These are phyloP conservation scores for Calvatia gigantea DNA, from an alignment of 768 basidiomycete genomes.

Conservation along the genomic window DNA sequence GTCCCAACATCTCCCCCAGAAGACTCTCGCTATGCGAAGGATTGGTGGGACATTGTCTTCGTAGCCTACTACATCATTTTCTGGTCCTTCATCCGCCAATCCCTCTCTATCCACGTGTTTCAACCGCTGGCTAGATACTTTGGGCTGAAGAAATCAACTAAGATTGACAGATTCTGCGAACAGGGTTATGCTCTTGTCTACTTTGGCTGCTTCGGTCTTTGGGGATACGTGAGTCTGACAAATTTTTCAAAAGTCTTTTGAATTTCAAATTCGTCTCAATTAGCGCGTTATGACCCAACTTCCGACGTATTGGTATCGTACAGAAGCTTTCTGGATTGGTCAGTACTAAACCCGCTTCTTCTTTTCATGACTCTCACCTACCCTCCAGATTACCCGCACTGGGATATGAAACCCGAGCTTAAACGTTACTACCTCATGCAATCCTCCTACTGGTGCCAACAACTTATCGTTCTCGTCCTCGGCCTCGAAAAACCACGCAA, in stretches of 20 bases:
- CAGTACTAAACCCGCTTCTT: conserved; percentile 13
- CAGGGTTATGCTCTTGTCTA: conserved; percentile 88
- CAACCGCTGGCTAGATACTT: conserved; percentile 65
- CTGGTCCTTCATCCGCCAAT: conserved; percentile 85
- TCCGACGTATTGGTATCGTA: conserved; percentile 85
- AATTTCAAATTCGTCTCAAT: conserved; percentile 7
- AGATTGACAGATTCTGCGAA: conserved; percentile 85
- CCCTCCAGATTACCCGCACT: conserved; percentile 75
- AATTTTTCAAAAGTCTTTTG: not conserved
- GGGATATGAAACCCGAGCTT: conserved; percentile 79
- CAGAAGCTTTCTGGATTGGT: conserved; percentile 85
- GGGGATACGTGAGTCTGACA: conserved; percentile 69
- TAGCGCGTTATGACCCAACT: conserved; percentile 81
- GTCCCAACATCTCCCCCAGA: conserved; percentile 47
- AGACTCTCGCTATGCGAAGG: conserved; percentile 68
- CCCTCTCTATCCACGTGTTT: conserved; percentile 60
- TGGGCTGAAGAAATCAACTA: conserved; percentile 62
- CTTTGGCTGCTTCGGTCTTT: conserved; percentile 62
- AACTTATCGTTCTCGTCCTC: conserved; percentile 80
- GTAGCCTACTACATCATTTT: conserved; percentile 81
- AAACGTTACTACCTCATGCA: conserved; percentile 96
- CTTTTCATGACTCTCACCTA: not conserved
- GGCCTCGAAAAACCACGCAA: conserved; percentile 92
- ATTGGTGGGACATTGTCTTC: conserved; percentile 74
- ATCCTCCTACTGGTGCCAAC: conserved; percentile 91